Percentiles rank a stretch among this genome's conserved stretches.
These are phyloP conservation scores for Kurtzmaniella fragi DNA, from an alignment of 805 yeast species.

Conservation along the genomic window DNA sequence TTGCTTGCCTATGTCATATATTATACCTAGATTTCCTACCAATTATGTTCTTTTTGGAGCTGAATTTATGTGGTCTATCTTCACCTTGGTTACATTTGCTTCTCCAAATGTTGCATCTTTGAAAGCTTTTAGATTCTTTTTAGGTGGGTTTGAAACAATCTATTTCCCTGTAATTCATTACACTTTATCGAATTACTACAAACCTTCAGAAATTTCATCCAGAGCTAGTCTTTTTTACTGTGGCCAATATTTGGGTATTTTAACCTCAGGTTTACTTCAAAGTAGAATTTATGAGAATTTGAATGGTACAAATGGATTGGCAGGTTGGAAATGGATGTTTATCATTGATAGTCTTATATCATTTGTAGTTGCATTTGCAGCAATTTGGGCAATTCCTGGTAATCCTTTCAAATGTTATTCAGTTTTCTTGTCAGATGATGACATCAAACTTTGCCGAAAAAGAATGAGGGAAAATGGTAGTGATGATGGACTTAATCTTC, in stretches of 20 bases:
- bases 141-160: constrained; percentile 22
- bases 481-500: constrained; percentile 13
- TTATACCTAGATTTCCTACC: constrained; percentile 14
- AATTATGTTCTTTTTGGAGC: constrained; percentile 9
- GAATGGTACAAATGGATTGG: constrained; percentile 33
- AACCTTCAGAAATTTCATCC: constrained; percentile 18
- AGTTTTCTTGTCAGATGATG: constrained; percentile 50
- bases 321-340: constrained; percentile 23
- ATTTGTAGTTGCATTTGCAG: constrained; percentile 14
- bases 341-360: constrained; percentile 20
- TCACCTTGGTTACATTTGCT: constrained; percentile 16
- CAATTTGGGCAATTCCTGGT: constrained; percentile 18
- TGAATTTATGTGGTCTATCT: constrained; percentile 16
- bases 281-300: constrained; percentile 46
- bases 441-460: constrained; percentile 46
- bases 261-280: constrained; percentile 24
- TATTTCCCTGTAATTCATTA: constrained; percentile 23
- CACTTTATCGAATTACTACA: constrained; percentile 20
- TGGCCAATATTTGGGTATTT: constrained; percentile 25
- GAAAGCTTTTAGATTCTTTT: constrained; percentile 20
- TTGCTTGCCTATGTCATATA: constrained; percentile 20
- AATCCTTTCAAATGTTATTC: constrained; percentile 39
- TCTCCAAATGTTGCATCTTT: constrained; percentile 14
- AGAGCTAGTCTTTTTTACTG: constrained; percentile 21
- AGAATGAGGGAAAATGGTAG: constrained; percentile 16